Conservation (phyloP, 2,329 filamentous ascomycete genomes). For the Neodidymelliopsis sp. region DNA sequence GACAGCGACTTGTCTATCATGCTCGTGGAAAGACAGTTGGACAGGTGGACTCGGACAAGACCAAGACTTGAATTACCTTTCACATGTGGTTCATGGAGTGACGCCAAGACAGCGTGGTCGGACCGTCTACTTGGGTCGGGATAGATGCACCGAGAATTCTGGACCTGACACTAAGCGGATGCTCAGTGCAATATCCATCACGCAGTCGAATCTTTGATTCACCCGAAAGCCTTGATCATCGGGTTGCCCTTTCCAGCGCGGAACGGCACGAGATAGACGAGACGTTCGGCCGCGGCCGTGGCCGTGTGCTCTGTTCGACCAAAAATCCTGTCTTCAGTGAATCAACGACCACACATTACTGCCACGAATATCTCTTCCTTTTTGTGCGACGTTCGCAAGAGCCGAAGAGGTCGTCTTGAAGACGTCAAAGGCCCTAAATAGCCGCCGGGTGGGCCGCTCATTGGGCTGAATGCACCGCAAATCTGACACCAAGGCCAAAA, state of each 20-base stretch:
- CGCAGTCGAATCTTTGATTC: neutral
- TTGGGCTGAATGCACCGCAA: conserved; percentile 31
- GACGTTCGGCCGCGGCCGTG: conserved; percentile 10
- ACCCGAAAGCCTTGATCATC: conserved; percentile 8
- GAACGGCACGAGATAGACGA: conserved; percentile 12
- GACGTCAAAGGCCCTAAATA: conserved; percentile 23
- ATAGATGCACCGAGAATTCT: conserved; percentile 2
- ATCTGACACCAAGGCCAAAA: conserved; percentile 26
- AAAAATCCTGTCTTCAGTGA: neutral
- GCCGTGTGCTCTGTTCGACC: conserved; percentile 9
- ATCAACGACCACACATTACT: conserved; percentile 12
- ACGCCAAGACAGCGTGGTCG: too few species aligned
- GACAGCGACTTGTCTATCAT: neutral
- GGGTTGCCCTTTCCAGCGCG: conserved; percentile 10
- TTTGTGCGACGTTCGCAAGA: conserved; percentile 6
- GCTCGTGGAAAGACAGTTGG: too few species aligned
- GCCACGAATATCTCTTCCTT: conserved; percentile 8
- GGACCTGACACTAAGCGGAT: too few species aligned
- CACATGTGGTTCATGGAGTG: too few species aligned
- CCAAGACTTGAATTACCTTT: too few species aligned
- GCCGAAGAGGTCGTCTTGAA: conserved; percentile 10
- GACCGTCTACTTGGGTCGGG: conserved; percentile 3
- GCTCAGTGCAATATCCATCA: too few species aligned
- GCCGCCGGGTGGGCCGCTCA: conserved; percentile 31
- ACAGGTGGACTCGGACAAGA: too few species aligned